phyloP scores from a whole-genome alignment of 345 rosid species.

The Alliaria petiolata region DNA sequence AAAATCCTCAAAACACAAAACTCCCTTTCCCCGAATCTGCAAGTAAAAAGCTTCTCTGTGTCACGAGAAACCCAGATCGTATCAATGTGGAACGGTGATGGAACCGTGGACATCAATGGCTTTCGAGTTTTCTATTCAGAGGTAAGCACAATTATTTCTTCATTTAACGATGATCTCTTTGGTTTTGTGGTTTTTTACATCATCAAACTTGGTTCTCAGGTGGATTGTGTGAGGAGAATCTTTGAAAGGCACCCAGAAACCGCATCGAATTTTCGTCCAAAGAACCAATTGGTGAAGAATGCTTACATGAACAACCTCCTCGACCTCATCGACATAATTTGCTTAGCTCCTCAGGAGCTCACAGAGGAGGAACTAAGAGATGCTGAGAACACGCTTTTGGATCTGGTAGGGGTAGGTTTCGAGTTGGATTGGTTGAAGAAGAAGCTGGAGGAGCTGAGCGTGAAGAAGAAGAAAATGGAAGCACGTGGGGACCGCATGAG shows the following conservation, averaged over 20 bases:
- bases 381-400: slow-evolving; percentile 20
- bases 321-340: slow-evolving; percentile 23
- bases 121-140: slow-evolving; percentile 29
- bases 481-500: slow-evolving; percentile 23
- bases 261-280: slow-evolving; percentile 15
- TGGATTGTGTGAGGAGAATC: slow-evolving; percentile 25
- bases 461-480: slow-evolving; percentile 32
- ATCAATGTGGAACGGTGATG: slow-evolving; percentile 36
- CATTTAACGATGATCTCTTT: not conserved
- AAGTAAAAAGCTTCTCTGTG: not conserved
- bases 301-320: slow-evolving; percentile 29
- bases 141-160: not conserved
- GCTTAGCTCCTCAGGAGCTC: slow-evolving; percentile 29
- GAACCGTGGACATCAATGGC: slow-evolving; percentile 32
- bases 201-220: slow-evolving; percentile 14
- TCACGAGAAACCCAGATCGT: not conserved
- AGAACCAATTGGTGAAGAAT: slow-evolving; percentile 22
- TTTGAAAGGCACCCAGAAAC: slow-evolving; percentile 35
- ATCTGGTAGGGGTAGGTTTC: slow-evolving; percentile 27
- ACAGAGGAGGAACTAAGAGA: slow-evolving; percentile 24
- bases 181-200: not conserved
- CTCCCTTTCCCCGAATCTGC: not conserved
- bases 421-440: slow-evolving; percentile 32
- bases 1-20: slow-evolving; percentile 8
- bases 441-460: slow-evolving; percentile 19